phyloP scores from a whole-genome alignment of 1,139 yeast species.

The Diutina ranongensis region DNA sequence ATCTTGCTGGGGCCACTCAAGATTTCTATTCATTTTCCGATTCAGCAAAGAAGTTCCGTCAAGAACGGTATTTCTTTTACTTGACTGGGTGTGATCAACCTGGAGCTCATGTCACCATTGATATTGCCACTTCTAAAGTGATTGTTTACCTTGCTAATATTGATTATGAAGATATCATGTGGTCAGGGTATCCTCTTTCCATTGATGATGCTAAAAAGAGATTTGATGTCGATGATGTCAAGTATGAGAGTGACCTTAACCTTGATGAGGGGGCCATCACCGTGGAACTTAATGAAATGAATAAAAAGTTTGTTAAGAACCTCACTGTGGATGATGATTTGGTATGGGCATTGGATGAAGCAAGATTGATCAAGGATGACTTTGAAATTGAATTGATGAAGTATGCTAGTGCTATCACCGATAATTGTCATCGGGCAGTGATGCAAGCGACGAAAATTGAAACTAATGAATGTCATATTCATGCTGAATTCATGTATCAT shows the following conservation, averaged over 20 bases:
- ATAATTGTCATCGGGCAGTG: slow-evolving; percentile 79
- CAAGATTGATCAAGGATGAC: slow-evolving; percentile 74
- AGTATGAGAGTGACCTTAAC: slow-evolving; percentile 40
- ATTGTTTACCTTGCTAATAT: slow-evolving; percentile 71
- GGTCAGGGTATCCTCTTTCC: slow-evolving; percentile 84
- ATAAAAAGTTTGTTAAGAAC: slow-evolving; percentile 19
- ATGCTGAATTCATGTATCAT: slow-evolving; percentile 91
- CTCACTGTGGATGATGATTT: slow-evolving; percentile 20
- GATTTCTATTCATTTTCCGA: slow-evolving; percentile 71
- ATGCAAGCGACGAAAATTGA: slow-evolving; percentile 91
- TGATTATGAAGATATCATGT: slow-evolving; percentile 85
- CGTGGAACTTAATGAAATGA: slow-evolving; percentile 31
- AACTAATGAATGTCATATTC: slow-evolving; percentile 79
- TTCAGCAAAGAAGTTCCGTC: slow-evolving; percentile 69
- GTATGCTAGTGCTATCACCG: slow-evolving; percentile 76
- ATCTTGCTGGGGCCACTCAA: slow-evolving; percentile 56
- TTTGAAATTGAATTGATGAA: slow-evolving; percentile 68
- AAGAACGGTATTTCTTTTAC: slow-evolving; percentile 82
- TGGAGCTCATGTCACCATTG: slow-evolving; percentile 59
- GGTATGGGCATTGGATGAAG: slow-evolving; percentile 73
- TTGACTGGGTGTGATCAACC: slow-evolving; percentile 78
- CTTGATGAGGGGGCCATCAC: slow-evolving; percentile 20
- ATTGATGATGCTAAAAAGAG: slow-evolving; percentile 50
- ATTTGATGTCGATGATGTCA: slow-evolving; percentile 76
- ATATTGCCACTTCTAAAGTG: slow-evolving; percentile 40